Conservation (phyloP, 75 land plant genomes). For the Gnetum montanum region DNA sequence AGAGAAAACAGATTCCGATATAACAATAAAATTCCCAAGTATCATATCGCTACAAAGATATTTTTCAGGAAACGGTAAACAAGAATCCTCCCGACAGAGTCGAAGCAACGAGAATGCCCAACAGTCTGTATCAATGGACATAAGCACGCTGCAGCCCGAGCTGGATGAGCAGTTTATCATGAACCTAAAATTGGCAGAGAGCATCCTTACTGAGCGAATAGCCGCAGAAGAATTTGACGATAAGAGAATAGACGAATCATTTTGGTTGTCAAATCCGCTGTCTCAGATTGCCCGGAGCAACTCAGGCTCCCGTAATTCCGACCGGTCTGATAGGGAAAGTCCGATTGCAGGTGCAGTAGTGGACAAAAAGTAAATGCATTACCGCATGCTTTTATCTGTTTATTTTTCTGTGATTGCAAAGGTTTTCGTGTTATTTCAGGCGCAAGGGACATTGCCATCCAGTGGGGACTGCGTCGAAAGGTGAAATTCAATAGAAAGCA, state of each 20-base stretch:
- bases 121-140: neutral
- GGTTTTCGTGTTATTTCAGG: slow-evolving; percentile 6
- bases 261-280: slow-evolving; percentile 33
- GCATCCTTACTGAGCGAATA: slow-evolving; percentile 16
- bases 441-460: slow-evolving; percentile 3
- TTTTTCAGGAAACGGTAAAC: slow-evolving; percentile 7
- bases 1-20: slow-evolving; percentile 19
- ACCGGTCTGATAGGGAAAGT: neutral
- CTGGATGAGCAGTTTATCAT: slow-evolving; percentile 52
- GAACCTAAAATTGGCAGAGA: slow-evolving; percentile 24
- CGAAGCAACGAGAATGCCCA: too few species aligned
- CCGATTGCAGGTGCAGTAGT: neutral
- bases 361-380: neutral
- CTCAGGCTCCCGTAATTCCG: neutral
- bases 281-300: neutral
- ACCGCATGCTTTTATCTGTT: neutral
- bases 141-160: slow-evolving; percentile 18
- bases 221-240: slow-evolving; percentile 19
- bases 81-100: neutral
- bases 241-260: slow-evolving; percentile 17
- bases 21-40: slow-evolving; percentile 47
- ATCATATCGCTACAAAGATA: slow-evolving; percentile 22
- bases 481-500: slow-evolving; percentile 25
- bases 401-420: slow-evolving; percentile 1
- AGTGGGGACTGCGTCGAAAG: slow-evolving; percentile 44